phyloP scores from a whole-genome alignment of 139 green algal genomes.

The Tetraselmis striata region DNA sequence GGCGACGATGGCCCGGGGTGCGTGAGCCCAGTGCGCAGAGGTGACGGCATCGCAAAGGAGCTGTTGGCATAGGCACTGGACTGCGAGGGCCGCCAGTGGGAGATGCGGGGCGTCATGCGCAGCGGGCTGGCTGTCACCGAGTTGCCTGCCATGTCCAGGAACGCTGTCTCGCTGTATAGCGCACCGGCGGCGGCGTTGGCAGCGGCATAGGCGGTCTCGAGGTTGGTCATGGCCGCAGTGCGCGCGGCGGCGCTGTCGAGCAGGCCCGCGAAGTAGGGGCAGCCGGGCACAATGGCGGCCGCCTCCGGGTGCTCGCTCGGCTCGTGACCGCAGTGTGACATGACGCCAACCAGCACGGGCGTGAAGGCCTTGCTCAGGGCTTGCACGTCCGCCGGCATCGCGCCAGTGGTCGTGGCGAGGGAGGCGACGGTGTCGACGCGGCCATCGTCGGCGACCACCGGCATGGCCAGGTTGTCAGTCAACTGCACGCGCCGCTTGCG shows the following conservation, averaged over 20 bases:
- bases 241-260: neutral
- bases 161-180: constrained; percentile 8
- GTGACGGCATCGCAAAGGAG: constrained; percentile 9
- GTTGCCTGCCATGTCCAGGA: constrained; percentile 1
- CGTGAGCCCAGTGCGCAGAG: neutral
- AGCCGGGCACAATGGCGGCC: neutral
- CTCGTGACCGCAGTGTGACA: neutral
- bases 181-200: neutral
- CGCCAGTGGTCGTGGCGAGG: neutral
- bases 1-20: constrained; percentile 25
- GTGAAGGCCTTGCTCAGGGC: neutral
- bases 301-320: neutral
- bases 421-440: neutral
- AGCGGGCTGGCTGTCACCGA: neutral
- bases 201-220: constrained; percentile 8
- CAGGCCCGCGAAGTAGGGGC: constrained; percentile 11
- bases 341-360: neutral
- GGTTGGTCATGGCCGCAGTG: neutral
- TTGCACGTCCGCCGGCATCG: neutral
- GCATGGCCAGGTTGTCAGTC: neutral
- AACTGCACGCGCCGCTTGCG: neutral
- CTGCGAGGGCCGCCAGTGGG: neutral
- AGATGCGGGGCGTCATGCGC: constrained; percentile 9
- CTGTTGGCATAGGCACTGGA: constrained; percentile 1
- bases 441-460: neutral